Percentiles rank a stretch among this genome's conserved stretches.
phyloP scores from a whole-genome alignment of 2,329 filamentous ascomycete species.

The Cucurbitaria berberidis region DNA sequence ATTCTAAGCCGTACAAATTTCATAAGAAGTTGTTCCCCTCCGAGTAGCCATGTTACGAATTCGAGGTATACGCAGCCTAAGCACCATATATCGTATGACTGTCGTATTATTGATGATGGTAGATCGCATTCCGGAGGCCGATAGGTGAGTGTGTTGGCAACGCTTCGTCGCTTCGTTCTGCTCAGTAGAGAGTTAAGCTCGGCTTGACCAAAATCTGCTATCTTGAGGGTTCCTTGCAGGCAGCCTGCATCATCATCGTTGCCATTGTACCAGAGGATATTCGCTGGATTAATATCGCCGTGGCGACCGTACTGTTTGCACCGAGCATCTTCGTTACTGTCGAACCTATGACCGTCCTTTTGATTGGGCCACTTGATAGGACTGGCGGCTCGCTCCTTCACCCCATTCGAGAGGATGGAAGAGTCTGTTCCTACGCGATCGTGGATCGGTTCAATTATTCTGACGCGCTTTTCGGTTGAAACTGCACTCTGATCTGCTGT shows the following conservation, averaged over 20 bases:
- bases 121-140: conserved; percentile 21
- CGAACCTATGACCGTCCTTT: too few relatives aligned
- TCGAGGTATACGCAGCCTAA: conserved; percentile 28
- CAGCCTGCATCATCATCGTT: not conserved
- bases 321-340: not conserved
- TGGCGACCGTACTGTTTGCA: conserved; percentile 23
- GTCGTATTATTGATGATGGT: conserved; percentile 1
- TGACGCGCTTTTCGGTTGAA: too few relatives aligned
- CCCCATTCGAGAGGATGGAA: too few relatives aligned
- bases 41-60: conserved; percentile 19
- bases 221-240: conserved; percentile 10
- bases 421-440: too few relatives aligned
- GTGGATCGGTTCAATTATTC: too few relatives aligned
- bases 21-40: conserved; percentile 3
- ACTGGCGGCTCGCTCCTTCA: too few relatives aligned
- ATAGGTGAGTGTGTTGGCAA: conserved; percentile 17
- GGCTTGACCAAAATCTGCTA: conserved; percentile 24
- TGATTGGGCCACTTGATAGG: too few relatives aligned
- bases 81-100: conserved; percentile 30
- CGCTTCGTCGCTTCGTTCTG: conserved; percentile 1
- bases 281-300: conserved; percentile 29
- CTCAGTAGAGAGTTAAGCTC: conserved; percentile 13
- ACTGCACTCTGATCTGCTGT: too few relatives aligned
- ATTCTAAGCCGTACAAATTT: not conserved
- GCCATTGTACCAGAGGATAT: conserved; percentile 24